Evolutionary conservation across 1,139 yeast species (phyloP), one percentile per base, ranked within the genome.

Genomic region (Debaryomyces nepalensis): DNA sequence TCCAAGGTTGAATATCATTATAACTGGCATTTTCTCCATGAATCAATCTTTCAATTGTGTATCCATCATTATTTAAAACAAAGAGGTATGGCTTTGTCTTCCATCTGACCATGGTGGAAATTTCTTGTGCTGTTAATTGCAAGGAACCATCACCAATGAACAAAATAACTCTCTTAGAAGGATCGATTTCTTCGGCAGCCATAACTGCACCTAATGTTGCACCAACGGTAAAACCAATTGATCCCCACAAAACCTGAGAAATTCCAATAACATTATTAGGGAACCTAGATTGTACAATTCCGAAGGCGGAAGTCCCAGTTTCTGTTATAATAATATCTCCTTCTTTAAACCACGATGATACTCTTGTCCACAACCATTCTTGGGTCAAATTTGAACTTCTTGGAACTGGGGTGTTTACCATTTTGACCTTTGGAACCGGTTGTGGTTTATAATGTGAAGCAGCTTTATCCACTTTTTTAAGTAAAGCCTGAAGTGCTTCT

Each of bases 61-160:
- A 87, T 60, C 96, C 96, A 53, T 81, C 84, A 66, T 88, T 88
- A 75, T 88, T 88, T 61, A 88, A 77, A 36, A 88, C 83, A 62
- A 87, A 88, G 58, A 88, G 67, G 70, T 87, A 87, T 51, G 95
- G 93, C 51, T 82, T 84, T 50, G 95, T 93, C 51, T 82, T 84
- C 87, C 89, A 84, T 69, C 87, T 81, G 62, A 85, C 74, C 83
- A 86, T 82, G 54, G 95, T 84, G 51, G 91, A 84, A 60, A 88
- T 84, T 61, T 88, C 95, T 68, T 88, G 95, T 23, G 84, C 93
- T 3, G 96, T 87, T 64, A 88, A 76, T 68, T 88, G 96, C 60
- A 88, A 75, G 21, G 96, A 87, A 61, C 96, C 96, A 64, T 88
- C 96, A 66, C 96, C 96, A 44, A 87, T 86, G 65, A 88, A 88